phyloP scores from a whole-genome alignment of 257 asterid genomes.

The Hygrophila difformis region DNA sequence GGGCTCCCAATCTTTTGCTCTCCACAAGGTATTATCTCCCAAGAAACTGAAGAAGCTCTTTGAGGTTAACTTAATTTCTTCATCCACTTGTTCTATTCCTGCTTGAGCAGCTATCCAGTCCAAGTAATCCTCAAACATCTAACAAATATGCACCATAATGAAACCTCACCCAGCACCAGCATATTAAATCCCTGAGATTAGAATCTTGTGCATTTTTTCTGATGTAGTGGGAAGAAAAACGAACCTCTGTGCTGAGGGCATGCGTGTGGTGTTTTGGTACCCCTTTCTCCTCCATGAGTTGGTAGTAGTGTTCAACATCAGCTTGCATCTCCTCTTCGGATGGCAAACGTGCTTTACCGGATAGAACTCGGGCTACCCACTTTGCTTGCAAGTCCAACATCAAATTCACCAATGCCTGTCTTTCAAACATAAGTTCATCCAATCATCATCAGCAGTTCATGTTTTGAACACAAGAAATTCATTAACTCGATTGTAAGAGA shows the following conservation, averaged over 20 bases:
- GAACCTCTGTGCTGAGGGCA: constrained; percentile 12
- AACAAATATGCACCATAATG: too few species aligned
- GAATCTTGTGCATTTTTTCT: too few species aligned
- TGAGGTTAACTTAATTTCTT: background rate
- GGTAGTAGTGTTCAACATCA: constrained; percentile 32
- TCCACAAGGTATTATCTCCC: constrained; percentile 20
- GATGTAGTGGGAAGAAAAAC: background rate
- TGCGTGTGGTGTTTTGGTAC: constrained; percentile 37
- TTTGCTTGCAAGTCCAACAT: constrained; percentile 47
- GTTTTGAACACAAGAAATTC: background rate
- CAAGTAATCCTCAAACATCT: constrained; percentile 44
- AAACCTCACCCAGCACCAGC: too few species aligned
- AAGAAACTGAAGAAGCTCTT: constrained; percentile 12
- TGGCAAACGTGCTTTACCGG: constrained; percentile 38
- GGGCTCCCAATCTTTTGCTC: background rate
- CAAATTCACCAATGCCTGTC: constrained; percentile 20
- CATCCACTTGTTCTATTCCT: constrained; percentile 32
- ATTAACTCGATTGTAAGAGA: too few species aligned
- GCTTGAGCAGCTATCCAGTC: constrained; percentile 45
- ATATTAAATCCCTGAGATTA: too few species aligned
- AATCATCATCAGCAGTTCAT: too few species aligned
- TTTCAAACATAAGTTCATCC: too few species aligned
- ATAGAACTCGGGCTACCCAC: constrained; percentile 49
- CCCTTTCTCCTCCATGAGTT: constrained; percentile 28
- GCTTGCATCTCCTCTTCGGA: constrained; percentile 39